Base-by-base conservation (phyloP, 1,284 basidiomycete species). In the Microbotryum intermedium region DNA sequence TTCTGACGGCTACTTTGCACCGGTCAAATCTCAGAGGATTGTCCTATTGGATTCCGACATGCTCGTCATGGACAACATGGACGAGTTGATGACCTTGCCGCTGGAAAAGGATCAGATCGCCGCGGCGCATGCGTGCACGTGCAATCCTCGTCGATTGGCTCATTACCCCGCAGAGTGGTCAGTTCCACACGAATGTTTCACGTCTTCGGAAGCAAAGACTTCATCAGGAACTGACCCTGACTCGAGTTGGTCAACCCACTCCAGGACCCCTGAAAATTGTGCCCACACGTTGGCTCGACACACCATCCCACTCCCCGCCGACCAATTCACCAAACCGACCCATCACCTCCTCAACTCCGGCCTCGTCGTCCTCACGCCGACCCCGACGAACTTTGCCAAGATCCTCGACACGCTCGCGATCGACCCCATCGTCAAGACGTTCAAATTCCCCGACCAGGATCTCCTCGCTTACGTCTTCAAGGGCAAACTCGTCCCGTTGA, bases 141-240 rank as follows among this genome's bases (percentile, higher is more conserved):
- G 93, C 78, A 97, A 97, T 73, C 93, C 93, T 10, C 82, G 84
- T 55, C 84, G 83, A 71, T 76, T 93, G 47, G 68, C 79, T 1
- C 88, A 92, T 71, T 97, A 97, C 74, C 93, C 94, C 3, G 70
- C 72, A 6, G 90, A 95, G 72, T 97, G 93, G 93, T 90, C 69
- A 77, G 81, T 73, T 21, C 43, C 20, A 34, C 59, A 18, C 25
- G 18, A 8, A 29, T 39, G 20, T n/a, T n/a, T 48, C 28, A 5
- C 39, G 16, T 42, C 11, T 42, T 18, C n/a, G 16, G 50, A 49
- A 20, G 16, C 21, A 23, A 30, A 18, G 25, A 46, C 43, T 16
- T n/a, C 20, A 28, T 8, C 25, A 23, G 34, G 21, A n/a, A 21
- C 53, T 18, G 2, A 7, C n/a, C 18, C 56, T 34, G 23, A 49